Conservation (phyloP, 192 early-diverging fungal species). For the Funneliformis mosseae region DNA sequence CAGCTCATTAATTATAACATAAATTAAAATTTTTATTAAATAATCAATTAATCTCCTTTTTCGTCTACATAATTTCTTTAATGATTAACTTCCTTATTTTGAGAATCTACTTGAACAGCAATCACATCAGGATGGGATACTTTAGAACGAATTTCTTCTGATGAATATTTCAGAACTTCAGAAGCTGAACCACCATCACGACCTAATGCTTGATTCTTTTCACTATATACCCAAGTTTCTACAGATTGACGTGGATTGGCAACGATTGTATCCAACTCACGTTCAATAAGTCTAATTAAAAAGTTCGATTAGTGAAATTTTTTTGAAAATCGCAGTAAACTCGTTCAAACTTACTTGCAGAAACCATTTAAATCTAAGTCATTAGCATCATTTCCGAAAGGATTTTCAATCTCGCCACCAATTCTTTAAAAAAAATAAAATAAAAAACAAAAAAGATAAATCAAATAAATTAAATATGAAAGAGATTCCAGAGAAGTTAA, state of each 20-base stretch:
- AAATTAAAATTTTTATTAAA: no score
- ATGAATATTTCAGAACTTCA: constrained; percentile 34
- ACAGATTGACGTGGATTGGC: neutral
- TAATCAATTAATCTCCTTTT: no score
- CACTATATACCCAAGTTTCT: constrained; percentile 46
- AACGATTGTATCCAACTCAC: neutral
- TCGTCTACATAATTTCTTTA: no score
- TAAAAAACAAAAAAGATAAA: no score
- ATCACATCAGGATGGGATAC: no score
- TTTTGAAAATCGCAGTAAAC: neutral
- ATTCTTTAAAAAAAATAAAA: constrained; percentile 44
- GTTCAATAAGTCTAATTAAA: neutral
- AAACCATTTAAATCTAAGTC: constrained; percentile 65
- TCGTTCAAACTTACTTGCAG: constrained; percentile 45
- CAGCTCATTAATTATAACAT: no score
- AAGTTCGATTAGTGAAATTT: neutral
- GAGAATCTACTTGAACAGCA: no score
- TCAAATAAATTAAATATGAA: neutral
- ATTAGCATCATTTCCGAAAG: constrained; percentile 82
- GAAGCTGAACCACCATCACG: constrained; percentile 37
- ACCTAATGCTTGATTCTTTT: constrained; percentile 42
- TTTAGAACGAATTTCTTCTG: constrained; percentile 45
- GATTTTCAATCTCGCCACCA: constrained; percentile 91
- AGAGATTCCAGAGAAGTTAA: neutral
- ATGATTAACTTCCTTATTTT: no score